These are phyloP conservation scores for Xylariales sp. DNA, from an alignment of 2,329 filamentous ascomycete genomes.

Conservation along the genomic window DNA sequence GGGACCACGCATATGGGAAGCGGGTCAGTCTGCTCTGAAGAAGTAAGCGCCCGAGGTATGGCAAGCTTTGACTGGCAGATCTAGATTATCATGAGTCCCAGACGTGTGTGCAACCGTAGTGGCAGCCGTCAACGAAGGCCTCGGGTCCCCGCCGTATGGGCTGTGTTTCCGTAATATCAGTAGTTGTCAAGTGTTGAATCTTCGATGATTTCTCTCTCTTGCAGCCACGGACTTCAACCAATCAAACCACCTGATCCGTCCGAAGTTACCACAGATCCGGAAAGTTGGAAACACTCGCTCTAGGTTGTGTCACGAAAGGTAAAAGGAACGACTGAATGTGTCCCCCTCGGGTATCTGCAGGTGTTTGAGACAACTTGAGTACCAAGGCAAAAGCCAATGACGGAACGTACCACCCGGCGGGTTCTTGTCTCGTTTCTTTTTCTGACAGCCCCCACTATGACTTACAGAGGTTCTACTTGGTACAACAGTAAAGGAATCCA, in stretches of 20 bases:
- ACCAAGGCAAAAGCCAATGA: too few relatives aligned
- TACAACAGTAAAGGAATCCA: neutral
- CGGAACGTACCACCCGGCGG: neutral
- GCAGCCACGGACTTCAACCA: conserved; percentile 8
- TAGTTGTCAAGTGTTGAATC: conserved; percentile 6
- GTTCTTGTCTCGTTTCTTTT: neutral
- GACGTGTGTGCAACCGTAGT: conserved; percentile 1
- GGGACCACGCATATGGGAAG: conserved; percentile 2
- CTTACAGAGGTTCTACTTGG: neutral
- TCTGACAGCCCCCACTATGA: neutral
- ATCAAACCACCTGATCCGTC: conserved; percentile 8
- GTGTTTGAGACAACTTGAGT: too few relatives aligned
- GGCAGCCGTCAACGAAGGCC: conserved; percentile 7
- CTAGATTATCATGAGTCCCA: neutral
- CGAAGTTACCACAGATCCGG: conserved; percentile 11
- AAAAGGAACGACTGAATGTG: neutral
- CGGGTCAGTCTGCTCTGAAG: neutral
- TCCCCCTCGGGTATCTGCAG: too few relatives aligned
- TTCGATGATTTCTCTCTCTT: conserved; percentile 4
- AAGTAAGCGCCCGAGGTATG: conserved; percentile 9
- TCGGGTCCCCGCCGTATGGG: conserved; percentile 3
- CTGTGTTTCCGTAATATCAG: conserved; percentile 6
- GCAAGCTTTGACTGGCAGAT: neutral
- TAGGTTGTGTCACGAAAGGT: conserved; percentile 1
- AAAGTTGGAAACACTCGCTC: conserved; percentile 10